phyloP scores from a whole-genome alignment of 2,329 filamentous ascomycete genomes.

The Cryphonectria carpinicola region DNA sequence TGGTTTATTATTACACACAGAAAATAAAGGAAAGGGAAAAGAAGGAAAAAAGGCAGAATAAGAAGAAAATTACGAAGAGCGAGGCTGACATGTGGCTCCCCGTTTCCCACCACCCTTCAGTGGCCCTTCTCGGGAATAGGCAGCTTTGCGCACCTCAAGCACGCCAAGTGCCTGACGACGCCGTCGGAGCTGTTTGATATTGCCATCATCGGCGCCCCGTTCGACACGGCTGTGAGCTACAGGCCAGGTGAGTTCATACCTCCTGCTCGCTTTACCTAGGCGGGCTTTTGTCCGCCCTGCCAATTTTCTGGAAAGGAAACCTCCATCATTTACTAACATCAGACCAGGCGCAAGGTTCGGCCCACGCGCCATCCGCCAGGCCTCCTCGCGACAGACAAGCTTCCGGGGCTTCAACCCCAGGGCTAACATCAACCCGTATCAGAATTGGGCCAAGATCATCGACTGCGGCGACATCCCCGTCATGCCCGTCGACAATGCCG shows the following conservation, averaged over 20 bases:
- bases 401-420: conserved; percentile 83
- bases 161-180: conserved; percentile 71
- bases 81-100: conserved; percentile 10
- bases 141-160: conserved; percentile 72
- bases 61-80: neutral
- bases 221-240: conserved; percentile 75
- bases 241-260: conserved; percentile 57
- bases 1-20: neutral
- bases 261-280: neutral
- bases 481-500: conserved; percentile 81
- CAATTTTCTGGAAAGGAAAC: neutral
- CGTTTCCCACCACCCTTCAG: conserved; percentile 34
- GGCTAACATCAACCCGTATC: conserved; percentile 82
- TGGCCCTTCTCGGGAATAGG: conserved; percentile 75
- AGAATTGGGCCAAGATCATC: conserved; percentile 75
- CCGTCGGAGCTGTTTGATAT: conserved; percentile 70
- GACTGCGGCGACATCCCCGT: conserved; percentile 93
- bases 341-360: conserved; percentile 73
- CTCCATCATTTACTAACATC: neutral
- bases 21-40: too few species aligned
- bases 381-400: conserved; percentile 77
- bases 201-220: conserved; percentile 72
- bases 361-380: conserved; percentile 83
- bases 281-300: too few species aligned
- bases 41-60: too few species aligned